phyloP scores from a whole-genome alignment of 305 asterid species.

The Striga hermonthica region DNA sequence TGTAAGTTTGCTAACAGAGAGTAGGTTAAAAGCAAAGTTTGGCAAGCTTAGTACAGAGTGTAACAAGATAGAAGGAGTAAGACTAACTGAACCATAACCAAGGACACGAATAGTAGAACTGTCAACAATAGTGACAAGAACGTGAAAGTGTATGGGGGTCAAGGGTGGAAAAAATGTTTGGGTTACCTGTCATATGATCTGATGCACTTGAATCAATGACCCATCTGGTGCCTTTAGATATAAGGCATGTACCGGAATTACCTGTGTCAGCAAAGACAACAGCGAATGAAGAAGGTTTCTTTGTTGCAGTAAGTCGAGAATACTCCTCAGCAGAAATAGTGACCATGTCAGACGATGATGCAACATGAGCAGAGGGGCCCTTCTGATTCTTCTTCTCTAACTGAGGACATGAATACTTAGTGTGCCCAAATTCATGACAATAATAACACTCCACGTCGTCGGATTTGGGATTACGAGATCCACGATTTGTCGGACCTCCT shows the following conservation, averaged over 20 bases:
- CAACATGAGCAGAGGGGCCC: neutral
- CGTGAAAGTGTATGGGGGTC: neutral
- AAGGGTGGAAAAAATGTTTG: neutral
- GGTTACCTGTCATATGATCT: neutral
- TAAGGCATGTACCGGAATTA: neutral
- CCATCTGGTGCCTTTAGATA: no score
- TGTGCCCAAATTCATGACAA: neutral
- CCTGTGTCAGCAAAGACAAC: neutral
- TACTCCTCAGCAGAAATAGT: neutral
- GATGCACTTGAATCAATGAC: neutral
- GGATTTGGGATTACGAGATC: neutral
- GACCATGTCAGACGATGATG: neutral
- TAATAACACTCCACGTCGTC: neutral
- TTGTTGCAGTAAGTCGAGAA: neutral
- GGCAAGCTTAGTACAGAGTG: neutral
- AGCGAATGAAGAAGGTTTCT: neutral
- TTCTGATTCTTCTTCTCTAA: neutral
- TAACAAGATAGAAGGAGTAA: neutral
- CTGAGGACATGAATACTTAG: neutral
- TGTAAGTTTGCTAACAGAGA: neutral
- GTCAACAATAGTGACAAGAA: neutral
- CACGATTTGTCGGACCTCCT: no score
- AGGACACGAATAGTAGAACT: neutral
- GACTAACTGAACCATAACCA: no score
- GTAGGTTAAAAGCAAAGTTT: neutral